Base-by-base conservation (phyloP, 495 filamentous ascomycete genomes). In the Aspergillus leporis region DNA sequence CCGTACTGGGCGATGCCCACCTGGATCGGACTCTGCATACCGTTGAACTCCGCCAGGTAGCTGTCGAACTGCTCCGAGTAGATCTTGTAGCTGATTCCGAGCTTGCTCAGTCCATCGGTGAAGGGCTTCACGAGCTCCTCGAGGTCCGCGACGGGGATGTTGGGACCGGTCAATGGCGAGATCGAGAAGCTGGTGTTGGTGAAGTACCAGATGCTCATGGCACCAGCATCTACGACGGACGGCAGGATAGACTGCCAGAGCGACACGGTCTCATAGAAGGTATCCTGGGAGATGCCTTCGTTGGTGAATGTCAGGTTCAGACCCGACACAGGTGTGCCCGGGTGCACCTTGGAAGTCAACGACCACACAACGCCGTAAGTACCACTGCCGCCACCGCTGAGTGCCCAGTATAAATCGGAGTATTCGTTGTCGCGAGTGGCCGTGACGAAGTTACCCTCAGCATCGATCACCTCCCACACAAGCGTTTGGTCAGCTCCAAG, bases 351-450 rank as follows among this genome's bases (percentile, higher is more conserved):
- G 9, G 68, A 62, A 0, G 85, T 89, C 51, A 83, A 72, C 1
- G 79, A 83, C 49, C 75, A 81, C n/a, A 88, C 74, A 32, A 88
- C 76, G 4, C 83, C 86, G 46, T 85, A 89, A 9, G 85, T 87
- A 18, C 83, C 83, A 22, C 79, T 85, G 16, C 86, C 87, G 16
- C 87, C 87, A 1, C 86, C 87, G 34, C 81, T 75, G 40, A 89
- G 74, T 9, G 87, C 87, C 86, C 85, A 90, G 67, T 85, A 90
- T 7, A 90, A 63, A 65, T 90, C 87, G 0, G 70, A 49, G 58
- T 88, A 78, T 60, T 83, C 71, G 46, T 75, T 81, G 10, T 68
- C 66, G 48, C 81, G 80, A 53, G 81, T 84, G 5, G 80, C 81
- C 0, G 70, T 78, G 30, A 87, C 51, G 18, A 83, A 59, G 19